These are phyloP conservation scores for Syncephalis fuscata DNA, from an alignment of 371 early-diverging fungal genomes.

Conservation along the genomic window DNA sequence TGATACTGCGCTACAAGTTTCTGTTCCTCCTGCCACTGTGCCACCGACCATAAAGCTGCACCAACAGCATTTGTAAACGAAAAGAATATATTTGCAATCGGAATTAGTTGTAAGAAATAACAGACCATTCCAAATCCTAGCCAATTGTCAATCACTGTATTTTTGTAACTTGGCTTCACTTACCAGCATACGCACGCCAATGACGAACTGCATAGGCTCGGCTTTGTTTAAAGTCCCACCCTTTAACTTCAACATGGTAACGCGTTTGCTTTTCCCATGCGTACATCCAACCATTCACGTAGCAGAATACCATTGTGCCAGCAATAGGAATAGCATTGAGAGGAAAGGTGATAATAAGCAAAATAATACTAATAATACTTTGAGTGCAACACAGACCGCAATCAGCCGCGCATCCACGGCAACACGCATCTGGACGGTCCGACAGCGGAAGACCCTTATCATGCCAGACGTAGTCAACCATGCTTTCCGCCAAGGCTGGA, in stretches of 20 bases:
- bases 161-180: too few species aligned
- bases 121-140: conserved; percentile 41
- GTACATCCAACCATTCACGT: conserved; percentile 29
- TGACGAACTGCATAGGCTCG: conserved; percentile 23
- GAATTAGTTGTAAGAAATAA: conserved; percentile 40
- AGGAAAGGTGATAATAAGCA: conserved; percentile 33
- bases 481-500: conserved; percentile 6
- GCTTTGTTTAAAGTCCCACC: conserved; percentile 24
- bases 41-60: conserved; percentile 42
- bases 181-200: conserved; percentile 15
- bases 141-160: too few species aligned
- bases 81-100: conserved; percentile 44
- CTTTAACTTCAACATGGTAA: conserved; percentile 35
- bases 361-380: conserved; percentile 12
- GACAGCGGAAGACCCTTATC: conserved; percentile 1
- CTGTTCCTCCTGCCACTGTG: too few species aligned
- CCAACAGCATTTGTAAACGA: conserved; percentile 65
- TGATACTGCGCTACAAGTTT: too few species aligned
- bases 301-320: conserved; percentile 31
- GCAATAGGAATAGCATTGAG: conserved; percentile 36
- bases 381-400: conserved; percentile 1
- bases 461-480: conserved; percentile 7
- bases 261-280: conserved; percentile 30
- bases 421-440: conserved; percentile 2
- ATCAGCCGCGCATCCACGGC: conserved; percentile 3